Conservation (phyloP, 2,329 filamentous ascomycete genomes). For the Sporothrix protearum region DNA sequence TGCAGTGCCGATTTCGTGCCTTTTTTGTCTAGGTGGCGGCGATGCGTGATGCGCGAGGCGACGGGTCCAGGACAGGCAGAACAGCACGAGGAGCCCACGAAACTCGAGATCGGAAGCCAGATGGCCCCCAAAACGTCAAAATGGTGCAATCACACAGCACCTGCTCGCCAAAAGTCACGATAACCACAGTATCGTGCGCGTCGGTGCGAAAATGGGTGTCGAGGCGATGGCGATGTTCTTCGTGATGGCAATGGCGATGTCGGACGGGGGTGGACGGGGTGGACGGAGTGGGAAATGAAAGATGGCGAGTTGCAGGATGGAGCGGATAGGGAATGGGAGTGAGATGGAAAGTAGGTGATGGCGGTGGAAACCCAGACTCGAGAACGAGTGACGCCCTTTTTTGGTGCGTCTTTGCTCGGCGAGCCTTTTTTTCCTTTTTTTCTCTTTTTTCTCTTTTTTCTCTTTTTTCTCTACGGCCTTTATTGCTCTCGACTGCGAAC, state of each 20-base stretch:
- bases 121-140: background rate
- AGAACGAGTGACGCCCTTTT: constrained; percentile 23
- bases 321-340: constrained; percentile 21
- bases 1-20: background rate
- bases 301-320: constrained; percentile 18
- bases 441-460: constrained; percentile 19
- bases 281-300: background rate
- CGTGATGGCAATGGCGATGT: constrained; percentile 19
- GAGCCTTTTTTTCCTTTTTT: constrained; percentile 24
- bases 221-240: background rate
- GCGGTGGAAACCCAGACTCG: constrained; percentile 23
- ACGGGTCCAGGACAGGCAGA: background rate
- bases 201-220: background rate
- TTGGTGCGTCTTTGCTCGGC: constrained; percentile 27
- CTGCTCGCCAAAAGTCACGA: background rate
- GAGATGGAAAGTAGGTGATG: constrained; percentile 23
- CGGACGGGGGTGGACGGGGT: background rate
- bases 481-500: constrained; percentile 19
- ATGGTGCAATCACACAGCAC: background rate
- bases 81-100: background rate
- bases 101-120: background rate
- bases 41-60: constrained; percentile 18
- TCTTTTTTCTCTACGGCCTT: constrained; percentile 16
- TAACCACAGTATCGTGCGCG: background rate
- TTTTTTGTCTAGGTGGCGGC: constrained; percentile 1